Conservation (phyloP, 495 filamentous ascomycete genomes). For the Lepidopterella palustris region DNA sequence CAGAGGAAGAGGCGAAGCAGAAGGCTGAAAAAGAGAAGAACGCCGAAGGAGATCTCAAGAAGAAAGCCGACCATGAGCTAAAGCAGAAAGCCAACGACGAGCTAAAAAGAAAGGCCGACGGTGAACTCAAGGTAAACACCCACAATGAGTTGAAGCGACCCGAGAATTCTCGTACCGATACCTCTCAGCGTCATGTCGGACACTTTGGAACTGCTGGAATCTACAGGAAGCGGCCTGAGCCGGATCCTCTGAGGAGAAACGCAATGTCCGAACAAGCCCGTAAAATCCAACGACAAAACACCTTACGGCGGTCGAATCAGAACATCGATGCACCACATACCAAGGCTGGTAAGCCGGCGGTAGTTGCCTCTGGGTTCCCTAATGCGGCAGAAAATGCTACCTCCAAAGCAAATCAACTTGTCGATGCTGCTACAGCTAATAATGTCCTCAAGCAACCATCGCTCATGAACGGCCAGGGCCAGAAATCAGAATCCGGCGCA, state of each 20-base stretch:
- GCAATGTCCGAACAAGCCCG: background rate
- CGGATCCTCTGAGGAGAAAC: background rate
- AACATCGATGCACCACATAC: background rate
- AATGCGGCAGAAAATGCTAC: background rate
- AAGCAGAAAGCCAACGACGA: too few relatives aligned
- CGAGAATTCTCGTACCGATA: too few relatives aligned
- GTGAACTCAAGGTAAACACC: too few relatives aligned
- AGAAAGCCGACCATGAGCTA: background rate
- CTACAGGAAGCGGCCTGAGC: background rate
- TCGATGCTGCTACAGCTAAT: background rate
- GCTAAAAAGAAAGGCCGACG: too few relatives aligned
- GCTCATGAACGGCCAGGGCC: too few relatives aligned
- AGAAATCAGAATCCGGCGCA: too few relatives aligned
- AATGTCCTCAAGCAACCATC: too few relatives aligned
- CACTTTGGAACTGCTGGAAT: too few relatives aligned
- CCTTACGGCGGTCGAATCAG: background rate
- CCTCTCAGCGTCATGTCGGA: too few relatives aligned
- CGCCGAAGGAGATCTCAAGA: background rate
- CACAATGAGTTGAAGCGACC: too few relatives aligned
- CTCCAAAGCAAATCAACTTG: background rate
- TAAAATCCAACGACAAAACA: background rate
- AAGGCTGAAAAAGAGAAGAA: background rate
- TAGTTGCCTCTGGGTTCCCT: background rate
- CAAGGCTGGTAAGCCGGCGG: background rate
- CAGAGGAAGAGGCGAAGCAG: background rate